phyloP scores from a whole-genome alignment of 2,329 filamentous ascomycete species.

The Fusarium acutatum region DNA sequence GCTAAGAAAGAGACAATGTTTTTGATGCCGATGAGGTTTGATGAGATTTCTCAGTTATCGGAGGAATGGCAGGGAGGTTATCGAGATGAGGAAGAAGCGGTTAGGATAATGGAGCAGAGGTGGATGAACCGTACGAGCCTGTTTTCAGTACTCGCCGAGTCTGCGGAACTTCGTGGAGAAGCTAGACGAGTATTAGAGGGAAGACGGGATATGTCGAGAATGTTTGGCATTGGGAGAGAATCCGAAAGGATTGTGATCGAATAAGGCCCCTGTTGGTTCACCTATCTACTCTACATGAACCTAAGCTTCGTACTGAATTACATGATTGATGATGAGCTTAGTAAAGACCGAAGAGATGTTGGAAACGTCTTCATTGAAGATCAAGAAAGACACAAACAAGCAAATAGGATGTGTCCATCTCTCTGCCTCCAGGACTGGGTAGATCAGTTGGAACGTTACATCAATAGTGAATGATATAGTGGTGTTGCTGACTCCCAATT shows the following conservation, averaged over 20 bases:
- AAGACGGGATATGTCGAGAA: not conserved
- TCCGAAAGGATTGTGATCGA: slow-evolving; percentile 2
- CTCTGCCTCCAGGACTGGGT: not conserved
- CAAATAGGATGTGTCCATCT: not conserved
- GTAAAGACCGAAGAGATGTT: not conserved
- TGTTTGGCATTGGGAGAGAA: slow-evolving; percentile 8
- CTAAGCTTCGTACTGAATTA: too few relatives aligned
- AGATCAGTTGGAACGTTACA: not conserved
- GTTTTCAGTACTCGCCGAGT: not conserved
- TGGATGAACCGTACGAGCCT: not conserved
- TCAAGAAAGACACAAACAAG: not conserved
- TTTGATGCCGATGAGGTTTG: not conserved
- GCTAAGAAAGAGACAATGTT: not conserved
- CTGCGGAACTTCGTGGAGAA: not conserved
- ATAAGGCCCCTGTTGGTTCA: not conserved
- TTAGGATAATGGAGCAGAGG: not conserved
- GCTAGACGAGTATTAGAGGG: not conserved
- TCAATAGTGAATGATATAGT: not conserved
- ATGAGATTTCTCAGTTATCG: not conserved
- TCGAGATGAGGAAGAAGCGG: not conserved
- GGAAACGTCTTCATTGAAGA: not conserved
- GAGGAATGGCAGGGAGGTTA: not conserved
- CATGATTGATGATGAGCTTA: not conserved
- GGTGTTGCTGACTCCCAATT: not conserved
- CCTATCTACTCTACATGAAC: too few relatives aligned